phyloP scores from a whole-genome alignment of 192 early-diverging fungal genomes.

The Coemansia furcata region DNA sequence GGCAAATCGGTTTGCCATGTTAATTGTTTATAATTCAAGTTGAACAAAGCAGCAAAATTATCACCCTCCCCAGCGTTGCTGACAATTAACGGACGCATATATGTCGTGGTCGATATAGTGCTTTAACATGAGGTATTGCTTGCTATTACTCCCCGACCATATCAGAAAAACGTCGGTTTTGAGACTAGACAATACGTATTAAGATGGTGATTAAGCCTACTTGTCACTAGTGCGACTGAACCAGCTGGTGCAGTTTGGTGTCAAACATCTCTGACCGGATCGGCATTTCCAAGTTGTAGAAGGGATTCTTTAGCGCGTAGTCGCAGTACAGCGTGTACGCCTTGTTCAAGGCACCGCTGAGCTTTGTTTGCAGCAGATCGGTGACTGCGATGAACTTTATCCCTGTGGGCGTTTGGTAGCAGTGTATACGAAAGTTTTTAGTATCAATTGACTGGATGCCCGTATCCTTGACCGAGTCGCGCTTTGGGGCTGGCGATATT shows the following conservation, averaged over 20 bases:
- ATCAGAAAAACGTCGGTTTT: not conserved
- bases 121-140: not conserved
- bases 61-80: not conserved
- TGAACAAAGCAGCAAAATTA: not conserved
- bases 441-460: slow-evolving; percentile 94
- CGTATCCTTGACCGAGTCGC: slow-evolving; percentile 55
- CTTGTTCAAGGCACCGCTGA: slow-evolving; percentile 55
- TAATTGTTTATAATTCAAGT: not conserved
- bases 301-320: slow-evolving; percentile 98
- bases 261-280: slow-evolving; percentile 97
- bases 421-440: slow-evolving; percentile 86
- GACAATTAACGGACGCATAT: not conserved
- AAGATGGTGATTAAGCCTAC: not conserved
- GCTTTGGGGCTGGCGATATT: slow-evolving; percentile 72
- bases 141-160: not conserved
- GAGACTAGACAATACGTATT: not conserved
- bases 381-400: slow-evolving; percentile 94
- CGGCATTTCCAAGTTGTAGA: slow-evolving; percentile 98
- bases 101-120: not conserved
- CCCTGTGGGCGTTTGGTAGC: slow-evolving; percentile 92
- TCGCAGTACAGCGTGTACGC: slow-evolving; percentile 91
- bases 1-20: not conserved
- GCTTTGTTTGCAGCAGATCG: slow-evolving; percentile 69
- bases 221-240: slow-evolving; percentile 15
- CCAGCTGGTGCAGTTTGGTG: slow-evolving; percentile 57